Conservation (phyloP, 768 basidiomycete species). For the Lactarius pseudohatsudake region DNA sequence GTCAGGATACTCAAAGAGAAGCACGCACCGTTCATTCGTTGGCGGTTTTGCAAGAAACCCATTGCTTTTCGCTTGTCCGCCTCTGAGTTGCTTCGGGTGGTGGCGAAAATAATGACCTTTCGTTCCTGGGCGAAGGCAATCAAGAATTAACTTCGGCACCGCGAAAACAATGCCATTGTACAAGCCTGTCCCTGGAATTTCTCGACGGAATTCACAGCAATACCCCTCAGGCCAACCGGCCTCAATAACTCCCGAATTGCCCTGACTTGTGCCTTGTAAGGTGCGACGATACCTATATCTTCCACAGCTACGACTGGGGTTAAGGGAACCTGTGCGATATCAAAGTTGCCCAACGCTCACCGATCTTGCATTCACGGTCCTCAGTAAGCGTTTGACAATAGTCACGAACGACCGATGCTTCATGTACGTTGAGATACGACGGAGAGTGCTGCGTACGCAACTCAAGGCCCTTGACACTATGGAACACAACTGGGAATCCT, state of each 20-base stretch:
- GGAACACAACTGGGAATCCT: constrained; percentile 38
- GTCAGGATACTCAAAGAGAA: too few species aligned
- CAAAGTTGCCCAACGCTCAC: constrained; percentile 31
- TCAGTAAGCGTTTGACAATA: constrained; percentile 36
- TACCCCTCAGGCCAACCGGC: constrained; percentile 13
- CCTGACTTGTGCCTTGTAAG: constrained; percentile 41
- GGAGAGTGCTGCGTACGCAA: constrained; percentile 38
- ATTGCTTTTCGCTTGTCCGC: too few species aligned
- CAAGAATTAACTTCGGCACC: too few species aligned
- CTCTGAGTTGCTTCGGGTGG: too few species aligned
- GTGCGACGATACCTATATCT: constrained; percentile 43
- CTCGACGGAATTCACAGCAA: constrained; percentile 42
- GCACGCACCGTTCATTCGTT: too few species aligned
- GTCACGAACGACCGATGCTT: constrained; percentile 32
- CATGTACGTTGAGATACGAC: constrained; percentile 40
- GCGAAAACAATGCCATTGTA: not conserved
- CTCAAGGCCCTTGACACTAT: constrained; percentile 38
- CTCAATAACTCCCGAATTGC: constrained; percentile 32
- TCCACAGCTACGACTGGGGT: constrained; percentile 28
- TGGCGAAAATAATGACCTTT: too few species aligned
- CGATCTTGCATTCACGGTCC: constrained; percentile 34
- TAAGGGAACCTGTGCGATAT: not conserved
- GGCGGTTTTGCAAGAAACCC: too few species aligned
- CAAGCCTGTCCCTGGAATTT: constrained; percentile 45
- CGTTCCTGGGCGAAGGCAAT: too few species aligned